A percentile compares a stretch with the other conserved stretches of the same genome.
These are phyloP conservation scores for Leishmania lainsoni DNA, from an alignment of 208 protist genomes.

Conservation along the genomic window DNA sequence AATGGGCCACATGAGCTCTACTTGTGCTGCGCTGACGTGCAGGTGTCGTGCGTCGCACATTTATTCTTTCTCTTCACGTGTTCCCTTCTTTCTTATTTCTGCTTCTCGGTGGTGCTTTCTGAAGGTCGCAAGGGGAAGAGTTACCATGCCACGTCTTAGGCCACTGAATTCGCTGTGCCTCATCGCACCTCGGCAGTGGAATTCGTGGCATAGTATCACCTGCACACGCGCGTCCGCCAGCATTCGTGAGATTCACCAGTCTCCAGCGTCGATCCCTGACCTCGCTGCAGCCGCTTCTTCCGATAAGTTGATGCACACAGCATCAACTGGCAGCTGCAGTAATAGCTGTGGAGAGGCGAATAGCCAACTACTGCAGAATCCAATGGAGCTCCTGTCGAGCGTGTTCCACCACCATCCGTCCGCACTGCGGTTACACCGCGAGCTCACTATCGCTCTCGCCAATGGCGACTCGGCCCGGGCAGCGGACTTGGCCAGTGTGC, in stretches of 20 bases:
- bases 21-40: neutral
- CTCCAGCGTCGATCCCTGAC: neutral
- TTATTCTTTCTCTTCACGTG: conserved; percentile 13
- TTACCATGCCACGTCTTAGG: neutral
- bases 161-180: neutral
- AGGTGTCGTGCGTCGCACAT: neutral
- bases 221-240: neutral
- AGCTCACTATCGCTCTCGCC: conserved; percentile 72
- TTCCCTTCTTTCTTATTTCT: neutral
- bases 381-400: conserved; percentile 67
- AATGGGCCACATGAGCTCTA: conserved; percentile 5
- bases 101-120: neutral
- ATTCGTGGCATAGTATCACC: neutral
- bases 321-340: no score
- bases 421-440: conserved; percentile 68
- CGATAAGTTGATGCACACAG: neutral
- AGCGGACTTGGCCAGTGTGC: conserved; percentile 64
- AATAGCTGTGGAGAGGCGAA: neutral
- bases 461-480: conserved; percentile 60
- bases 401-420: conserved; percentile 76
- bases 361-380: conserved; percentile 14
- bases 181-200: neutral
- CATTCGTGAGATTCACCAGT: neutral
- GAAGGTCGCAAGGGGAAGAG: neutral
- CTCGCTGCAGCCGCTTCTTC: neutral